These are phyloP conservation scores for Halteria grandinella DNA, from an alignment of 73 alveolate species.

Conservation along the genomic window DNA sequence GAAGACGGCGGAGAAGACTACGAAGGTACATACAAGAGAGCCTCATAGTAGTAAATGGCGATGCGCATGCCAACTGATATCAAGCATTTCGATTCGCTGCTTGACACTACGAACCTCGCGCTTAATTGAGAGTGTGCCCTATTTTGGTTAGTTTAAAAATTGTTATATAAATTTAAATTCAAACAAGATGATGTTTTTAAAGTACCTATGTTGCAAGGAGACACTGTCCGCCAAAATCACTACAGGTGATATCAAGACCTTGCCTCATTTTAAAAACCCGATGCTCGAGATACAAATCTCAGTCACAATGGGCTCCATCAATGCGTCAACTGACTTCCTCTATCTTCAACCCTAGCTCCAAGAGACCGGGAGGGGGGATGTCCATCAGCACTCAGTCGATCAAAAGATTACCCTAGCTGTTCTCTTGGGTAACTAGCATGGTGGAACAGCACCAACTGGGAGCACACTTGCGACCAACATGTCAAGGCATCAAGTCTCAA, in stretches of 20 bases:
- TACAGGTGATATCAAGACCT: conserved; percentile 24
- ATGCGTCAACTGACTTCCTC: conserved; percentile 24
- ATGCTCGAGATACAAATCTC: conserved; percentile 8
- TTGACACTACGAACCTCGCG: conserved; percentile 24
- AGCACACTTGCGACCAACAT: conserved; percentile 22
- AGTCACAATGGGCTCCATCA: conserved; percentile 29
- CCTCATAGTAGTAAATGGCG: neutral
- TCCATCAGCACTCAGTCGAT: too few relatives aligned
- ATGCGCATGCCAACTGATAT: conserved; percentile 9
- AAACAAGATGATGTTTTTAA: conserved; percentile 23
- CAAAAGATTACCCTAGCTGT: too few relatives aligned
- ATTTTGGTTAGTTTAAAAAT: too few relatives aligned
- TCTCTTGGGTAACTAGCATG: neutral
- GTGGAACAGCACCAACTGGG: neutral
- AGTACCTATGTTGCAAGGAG: conserved; percentile 41
- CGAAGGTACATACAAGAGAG: conserved; percentile 18
- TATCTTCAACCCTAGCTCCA: conserved; percentile 12
- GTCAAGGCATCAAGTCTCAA: neutral
- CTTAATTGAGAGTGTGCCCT: conserved; percentile 15
- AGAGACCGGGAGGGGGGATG: neutral
- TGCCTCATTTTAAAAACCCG: conserved; percentile 3
- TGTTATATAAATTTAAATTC: too few relatives aligned
- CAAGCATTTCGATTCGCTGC: neutral
- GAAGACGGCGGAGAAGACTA: conserved; percentile 45
- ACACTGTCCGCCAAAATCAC: conserved; percentile 24